These are phyloP conservation scores for Erodium trifolium DNA, from an alignment of 441 rosid genomes.

Conservation along the genomic window DNA sequence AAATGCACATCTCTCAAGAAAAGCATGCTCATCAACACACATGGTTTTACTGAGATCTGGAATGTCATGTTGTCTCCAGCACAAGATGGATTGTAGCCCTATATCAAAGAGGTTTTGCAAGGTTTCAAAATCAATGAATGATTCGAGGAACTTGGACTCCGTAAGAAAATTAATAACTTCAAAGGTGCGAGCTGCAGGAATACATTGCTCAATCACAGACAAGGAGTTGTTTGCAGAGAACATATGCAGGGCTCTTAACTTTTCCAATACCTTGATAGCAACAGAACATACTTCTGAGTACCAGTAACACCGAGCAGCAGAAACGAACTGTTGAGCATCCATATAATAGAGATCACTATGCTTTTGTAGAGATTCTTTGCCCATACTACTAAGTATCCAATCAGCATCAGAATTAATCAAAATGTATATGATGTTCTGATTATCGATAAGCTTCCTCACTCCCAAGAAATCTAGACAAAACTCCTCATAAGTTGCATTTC, in stretches of 20 bases:
- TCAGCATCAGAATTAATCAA: slow-evolving; percentile 28
- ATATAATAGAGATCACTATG: slow-evolving; percentile 17
- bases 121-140: neutral
- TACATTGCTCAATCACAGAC: slow-evolving; percentile 25
- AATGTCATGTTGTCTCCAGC: slow-evolving; percentile 21
- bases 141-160: slow-evolving; percentile 18
- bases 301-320: slow-evolving; percentile 37
- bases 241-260: slow-evolving; percentile 23
- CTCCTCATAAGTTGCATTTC: slow-evolving; percentile 21
- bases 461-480: slow-evolving; percentile 46
- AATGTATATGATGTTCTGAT: slow-evolving; percentile 18
- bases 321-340: slow-evolving; percentile 27
- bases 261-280: slow-evolving; percentile 29
- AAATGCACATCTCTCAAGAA: slow-evolving; percentile 31
- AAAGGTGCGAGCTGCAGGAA: slow-evolving; percentile 20
- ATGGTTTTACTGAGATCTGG: neutral
- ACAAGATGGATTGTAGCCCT: slow-evolving; percentile 25
- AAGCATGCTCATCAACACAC: slow-evolving; percentile 7
- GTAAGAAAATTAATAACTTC: slow-evolving; percentile 30
- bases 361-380: slow-evolving; percentile 5
- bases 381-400: slow-evolving; percentile 25
- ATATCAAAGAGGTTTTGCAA: slow-evolving; percentile 6
- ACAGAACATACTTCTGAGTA: slow-evolving; percentile 31
- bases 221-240: slow-evolving; percentile 7
- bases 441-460: slow-evolving; percentile 23